A percentile compares a stretch with the other conserved stretches of the same genome.
These are phyloP conservation scores for Fagopyrum tataricum DNA, from an alignment of 148 eudicot species.

Conservation along the genomic window DNA sequence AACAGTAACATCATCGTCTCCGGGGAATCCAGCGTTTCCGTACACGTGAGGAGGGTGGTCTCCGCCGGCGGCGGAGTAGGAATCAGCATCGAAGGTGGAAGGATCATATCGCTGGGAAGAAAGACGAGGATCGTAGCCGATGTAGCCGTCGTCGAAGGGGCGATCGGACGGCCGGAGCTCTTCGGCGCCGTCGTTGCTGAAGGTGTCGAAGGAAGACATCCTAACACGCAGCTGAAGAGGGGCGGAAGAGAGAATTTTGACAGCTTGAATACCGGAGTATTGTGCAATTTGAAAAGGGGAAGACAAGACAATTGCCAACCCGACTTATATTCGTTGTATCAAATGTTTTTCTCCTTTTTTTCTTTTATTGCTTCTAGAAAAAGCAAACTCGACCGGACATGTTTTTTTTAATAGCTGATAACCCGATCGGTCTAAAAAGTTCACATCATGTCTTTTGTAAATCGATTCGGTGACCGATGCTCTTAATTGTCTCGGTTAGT, in stretches of 20 bases:
- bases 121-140: constrained; percentile 20
- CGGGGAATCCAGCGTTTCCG: constrained; percentile 20
- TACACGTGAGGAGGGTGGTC: constrained; percentile 31
- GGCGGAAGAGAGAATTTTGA: not conserved
- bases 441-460: too few species aligned
- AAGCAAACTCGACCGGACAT: too few species aligned
- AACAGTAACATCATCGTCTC: constrained; percentile 12
- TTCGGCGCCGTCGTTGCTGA: constrained; percentile 41
- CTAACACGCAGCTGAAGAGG: not conserved
- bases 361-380: too few species aligned
- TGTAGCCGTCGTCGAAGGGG: constrained; percentile 43
- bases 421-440: too few species aligned
- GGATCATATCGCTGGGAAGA: constrained; percentile 17
- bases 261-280: not conserved
- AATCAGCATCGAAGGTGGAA: constrained; percentile 16
- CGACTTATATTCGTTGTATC: not conserved
- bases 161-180: constrained; percentile 22
- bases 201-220: constrained; percentile 47
- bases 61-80: constrained; percentile 13
- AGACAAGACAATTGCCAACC: constrained; percentile 1
- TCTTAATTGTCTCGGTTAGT: too few species aligned
- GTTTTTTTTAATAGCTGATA: too few species aligned
- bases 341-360: too few species aligned
- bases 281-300: not conserved
- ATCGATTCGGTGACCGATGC: too few species aligned